phyloP scores from a whole-genome alignment of 2,329 filamentous ascomycete species.

The Phialocephala subalpina region DNA sequence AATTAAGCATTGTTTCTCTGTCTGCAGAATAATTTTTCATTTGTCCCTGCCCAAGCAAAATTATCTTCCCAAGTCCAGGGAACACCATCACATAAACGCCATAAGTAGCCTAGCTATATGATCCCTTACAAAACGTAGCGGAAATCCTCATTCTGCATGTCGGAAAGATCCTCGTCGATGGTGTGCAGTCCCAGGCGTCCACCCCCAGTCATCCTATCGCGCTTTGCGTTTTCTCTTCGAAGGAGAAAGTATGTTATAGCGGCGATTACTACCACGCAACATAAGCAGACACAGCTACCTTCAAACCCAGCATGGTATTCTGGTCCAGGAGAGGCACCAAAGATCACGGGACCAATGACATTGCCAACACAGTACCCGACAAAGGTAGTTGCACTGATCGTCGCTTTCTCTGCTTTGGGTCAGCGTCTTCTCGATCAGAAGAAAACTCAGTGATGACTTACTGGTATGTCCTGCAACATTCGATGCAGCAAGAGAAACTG shows the following conservation, averaged over 20 bases:
- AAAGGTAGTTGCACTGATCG: slow-evolving; percentile 43
- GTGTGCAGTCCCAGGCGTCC: slow-evolving; percentile 14
- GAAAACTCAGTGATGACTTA: slow-evolving; percentile 7
- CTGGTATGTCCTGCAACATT: slow-evolving; percentile 46
- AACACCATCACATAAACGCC: no score
- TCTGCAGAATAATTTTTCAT: no score
- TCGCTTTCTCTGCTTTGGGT: slow-evolving; percentile 37
- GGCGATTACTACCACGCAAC: slow-evolving; percentile 24
- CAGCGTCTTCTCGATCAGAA: background rate
- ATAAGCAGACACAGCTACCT: slow-evolving; percentile 30
- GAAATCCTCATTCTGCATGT: slow-evolving; percentile 30
- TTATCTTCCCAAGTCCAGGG: no score
- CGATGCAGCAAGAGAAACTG: slow-evolving; percentile 42
- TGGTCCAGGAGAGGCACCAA: slow-evolving; percentile 38
- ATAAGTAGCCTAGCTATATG: no score
- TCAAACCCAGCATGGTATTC: slow-evolving; percentile 28
- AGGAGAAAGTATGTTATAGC: slow-evolving; percentile 26
- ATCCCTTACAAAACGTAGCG: slow-evolving; percentile 25
- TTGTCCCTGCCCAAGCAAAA: no score
- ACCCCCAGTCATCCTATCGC: slow-evolving; percentile 14
- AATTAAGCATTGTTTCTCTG: no score
- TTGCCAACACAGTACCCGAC: slow-evolving; percentile 47
- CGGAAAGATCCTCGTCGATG: slow-evolving; percentile 27
- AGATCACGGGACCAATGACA: slow-evolving; percentile 45
- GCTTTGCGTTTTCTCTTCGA: slow-evolving; percentile 27